These are phyloP conservation scores for Polytrichum formosum DNA, from an alignment of 225 moss, liverwort and hornwort genomes.

Conservation along the genomic window DNA sequence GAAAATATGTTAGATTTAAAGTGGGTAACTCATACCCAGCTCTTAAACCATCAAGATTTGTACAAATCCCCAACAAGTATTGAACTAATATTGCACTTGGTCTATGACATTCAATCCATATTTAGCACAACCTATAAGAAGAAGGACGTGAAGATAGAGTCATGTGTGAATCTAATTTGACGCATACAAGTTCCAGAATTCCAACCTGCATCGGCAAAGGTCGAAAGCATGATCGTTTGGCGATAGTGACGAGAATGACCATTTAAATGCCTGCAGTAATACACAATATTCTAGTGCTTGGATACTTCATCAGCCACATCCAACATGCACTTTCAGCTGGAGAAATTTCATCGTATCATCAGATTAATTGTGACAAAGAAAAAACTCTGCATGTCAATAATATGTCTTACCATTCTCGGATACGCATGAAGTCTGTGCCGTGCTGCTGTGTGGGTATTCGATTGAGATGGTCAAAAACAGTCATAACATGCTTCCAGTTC, in stretches of 20 bases:
- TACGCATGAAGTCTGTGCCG: conserved; percentile 94
- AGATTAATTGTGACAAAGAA: no score
- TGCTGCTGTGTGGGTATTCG: conserved; percentile 82
- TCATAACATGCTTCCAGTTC: conserved; percentile 92
- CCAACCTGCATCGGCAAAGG: conserved; percentile 82
- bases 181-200: neutral
- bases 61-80: no score
- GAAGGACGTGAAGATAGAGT: no score
- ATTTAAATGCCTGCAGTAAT: conserved; percentile 71
- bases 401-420: conserved; percentile 77
- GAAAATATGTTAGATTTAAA: neutral
- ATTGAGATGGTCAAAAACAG: conserved; percentile 89
- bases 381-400: neutral
- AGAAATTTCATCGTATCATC: no score
- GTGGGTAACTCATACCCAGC: neutral
- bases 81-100: no score
- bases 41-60: no score
- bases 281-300: neutral
- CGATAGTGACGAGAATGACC: conserved; percentile 88
- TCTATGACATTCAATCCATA: no score
- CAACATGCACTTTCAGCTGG: no score
- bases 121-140: no score
- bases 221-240: conserved; percentile 77
- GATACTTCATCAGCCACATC: no score
- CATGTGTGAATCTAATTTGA: no score